phyloP scores from a whole-genome alignment of 1,139 yeast genomes.

The Candida sp. region DNA sequence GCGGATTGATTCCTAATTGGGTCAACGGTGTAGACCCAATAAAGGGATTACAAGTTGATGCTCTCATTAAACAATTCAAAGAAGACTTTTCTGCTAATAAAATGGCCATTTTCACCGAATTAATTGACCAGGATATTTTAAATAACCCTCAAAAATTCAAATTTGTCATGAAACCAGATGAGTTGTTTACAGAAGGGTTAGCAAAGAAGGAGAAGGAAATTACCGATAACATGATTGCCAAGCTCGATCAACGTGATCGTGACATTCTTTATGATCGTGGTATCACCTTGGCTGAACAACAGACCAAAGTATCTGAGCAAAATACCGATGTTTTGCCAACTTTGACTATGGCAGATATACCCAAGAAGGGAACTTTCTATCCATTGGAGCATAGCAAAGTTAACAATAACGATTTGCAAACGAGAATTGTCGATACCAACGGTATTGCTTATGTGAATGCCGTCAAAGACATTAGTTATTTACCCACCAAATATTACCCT shows the following conservation, averaged over 20 bases:
- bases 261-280: slow-evolving; percentile 61
- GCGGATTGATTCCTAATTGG: slow-evolving; percentile 79
- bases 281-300: slow-evolving; percentile 54
- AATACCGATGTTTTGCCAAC: slow-evolving; percentile 82
- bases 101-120: slow-evolving; percentile 51
- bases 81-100: slow-evolving; percentile 55
- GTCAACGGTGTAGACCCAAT: slow-evolving; percentile 76
- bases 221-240: slow-evolving; percentile 39
- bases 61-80: slow-evolving; percentile 56
- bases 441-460: slow-evolving; percentile 73
- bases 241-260: slow-evolving; percentile 54
- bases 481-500: slow-evolving; percentile 61
- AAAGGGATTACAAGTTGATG: slow-evolving; percentile 62
- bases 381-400: slow-evolving; percentile 26
- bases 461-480: slow-evolving; percentile 47
- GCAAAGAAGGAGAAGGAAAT: slow-evolving; percentile 55
- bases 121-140: slow-evolving; percentile 53
- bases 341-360: slow-evolving; percentile 67
- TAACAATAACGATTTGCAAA: slow-evolving; percentile 28
- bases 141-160: slow-evolving; percentile 46
- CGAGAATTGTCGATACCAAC: slow-evolving; percentile 63
- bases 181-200: slow-evolving; percentile 45
- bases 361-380: slow-evolving; percentile 48
- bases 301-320: slow-evolving; percentile 62
- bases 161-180: slow-evolving; percentile 75